These are phyloP conservation scores for Aureobasidium lini DNA, from an alignment of 2,329 filamentous ascomycete species.

Conservation along the genomic window DNA sequence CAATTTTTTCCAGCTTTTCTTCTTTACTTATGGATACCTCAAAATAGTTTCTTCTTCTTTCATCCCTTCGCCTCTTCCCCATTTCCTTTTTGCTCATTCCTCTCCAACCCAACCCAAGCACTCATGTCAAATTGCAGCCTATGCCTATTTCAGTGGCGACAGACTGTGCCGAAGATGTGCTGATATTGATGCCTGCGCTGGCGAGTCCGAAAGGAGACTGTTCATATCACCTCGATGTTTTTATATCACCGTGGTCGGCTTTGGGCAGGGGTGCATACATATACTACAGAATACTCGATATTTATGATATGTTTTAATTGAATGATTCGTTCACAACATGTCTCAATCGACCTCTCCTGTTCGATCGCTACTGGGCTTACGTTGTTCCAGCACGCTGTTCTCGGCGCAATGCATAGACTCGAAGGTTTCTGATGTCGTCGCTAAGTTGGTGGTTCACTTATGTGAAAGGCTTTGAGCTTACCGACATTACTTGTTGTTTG, in stretches of 20 bases:
- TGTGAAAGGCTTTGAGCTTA: too few relatives aligned
- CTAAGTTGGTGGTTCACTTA: too few relatives aligned
- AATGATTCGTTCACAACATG: too few relatives aligned
- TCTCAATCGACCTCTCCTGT: too few relatives aligned
- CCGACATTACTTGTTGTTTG: too few relatives aligned
- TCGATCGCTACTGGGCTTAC: too few relatives aligned
- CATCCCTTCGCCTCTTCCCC: neutral
- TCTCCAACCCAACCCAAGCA: conserved; percentile 48
- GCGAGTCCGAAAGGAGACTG: conserved; percentile 22
- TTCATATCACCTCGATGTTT: conserved; percentile 6
- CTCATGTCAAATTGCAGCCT: conserved; percentile 99
- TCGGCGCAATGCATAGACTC: too few relatives aligned
- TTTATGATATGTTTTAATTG: neutral
- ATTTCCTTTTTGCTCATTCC: neutral
- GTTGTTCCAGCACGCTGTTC: too few relatives aligned
- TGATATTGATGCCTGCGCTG: conserved; percentile 51
- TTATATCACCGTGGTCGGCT: conserved; percentile 7
- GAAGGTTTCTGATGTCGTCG: too few relatives aligned
- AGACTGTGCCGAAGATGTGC: conserved; percentile 96
- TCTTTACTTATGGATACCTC: conserved; percentile 13
- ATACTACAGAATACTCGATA: neutral
- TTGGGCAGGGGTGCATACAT: conserved; percentile 21
- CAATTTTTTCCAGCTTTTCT: conserved; percentile 1
- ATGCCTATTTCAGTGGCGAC: conserved; percentile 68
- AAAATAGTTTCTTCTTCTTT: neutral